phyloP scores from a whole-genome alignment of 1,284 basidiomycete genomes.

The Naganishia albida region DNA sequence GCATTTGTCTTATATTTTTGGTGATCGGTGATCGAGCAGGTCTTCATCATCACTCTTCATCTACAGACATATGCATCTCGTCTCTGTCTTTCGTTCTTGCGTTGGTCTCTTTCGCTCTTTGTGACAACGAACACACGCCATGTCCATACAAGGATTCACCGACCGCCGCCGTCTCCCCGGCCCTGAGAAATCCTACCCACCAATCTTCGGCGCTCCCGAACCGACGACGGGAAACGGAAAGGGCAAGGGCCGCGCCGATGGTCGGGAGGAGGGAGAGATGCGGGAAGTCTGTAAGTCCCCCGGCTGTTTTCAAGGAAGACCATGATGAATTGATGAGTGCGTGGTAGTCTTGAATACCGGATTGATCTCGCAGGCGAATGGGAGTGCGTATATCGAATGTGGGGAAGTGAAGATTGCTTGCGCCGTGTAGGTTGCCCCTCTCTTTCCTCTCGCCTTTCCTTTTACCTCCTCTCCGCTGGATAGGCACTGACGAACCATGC shows the following conservation, averaged over 20 bases:
- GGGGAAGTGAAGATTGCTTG: constrained; percentile 85
- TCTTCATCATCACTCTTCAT: no score
- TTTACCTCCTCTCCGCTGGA: background rate
- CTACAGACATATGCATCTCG: no score
- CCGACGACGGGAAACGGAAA: constrained; percentile 52
- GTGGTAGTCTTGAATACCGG: constrained; percentile 81
- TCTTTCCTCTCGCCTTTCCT: background rate
- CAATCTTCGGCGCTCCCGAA: constrained; percentile 58
- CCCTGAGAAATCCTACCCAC: constrained; percentile 75
- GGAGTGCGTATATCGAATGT: constrained; percentile 92
- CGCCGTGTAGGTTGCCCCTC: constrained; percentile 68
- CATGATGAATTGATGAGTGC: background rate
- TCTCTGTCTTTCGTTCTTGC: no score
- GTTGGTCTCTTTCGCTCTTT: background rate
- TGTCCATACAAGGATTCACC: constrained; percentile 54
- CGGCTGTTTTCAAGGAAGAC: constrained; percentile 23
- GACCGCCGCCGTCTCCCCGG: constrained; percentile 85
- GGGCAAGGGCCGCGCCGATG: constrained; percentile 45
- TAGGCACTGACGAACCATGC: background rate
- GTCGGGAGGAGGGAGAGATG: constrained; percentile 63
- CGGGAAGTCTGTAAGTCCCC: constrained; percentile 74
- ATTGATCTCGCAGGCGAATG: constrained; percentile 87
- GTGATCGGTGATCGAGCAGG: no score
- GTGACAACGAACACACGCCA: background rate
- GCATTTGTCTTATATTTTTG: no score